Evolutionary conservation across 176 grass and related monocot species (phyloP).

Genomic region (Sorghum bicolor): Sorghum_bicolor_NCBIv3 NC_012872.2:17592501-17593000

Average conservation of each 20-base stretch:
- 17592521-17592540: too few relatives aligned
- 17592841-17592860: slow-evolving; percentile 44
- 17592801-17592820: slow-evolving; percentile 76
- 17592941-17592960: slow-evolving; percentile 81
- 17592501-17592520: too few relatives aligned
- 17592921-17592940: neutral
- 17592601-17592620: too few relatives aligned
- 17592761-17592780: slow-evolving; percentile 7
- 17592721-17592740: neutral
- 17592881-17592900: neutral
- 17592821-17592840: slow-evolving; percentile 86
- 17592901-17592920: neutral
- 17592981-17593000: slow-evolving; percentile 62
- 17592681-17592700: neutral
- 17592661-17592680: neutral
- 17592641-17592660: too few relatives aligned
- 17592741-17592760: neutral
- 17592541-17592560: too few relatives aligned
- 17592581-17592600: too few relatives aligned
- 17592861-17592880: neutral
- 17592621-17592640: too few relatives aligned
- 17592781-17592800: slow-evolving; percentile 63
- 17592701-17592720: neutral
- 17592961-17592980: slow-evolving; percentile 68
- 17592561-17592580: too few relatives aligned